A percentile compares a stretch with the other conserved stretches of the same genome.
Evolutionary conservation across 2,329 filamentous ascomycete species (phyloP).

Genomic region (Massarina eburnea): DNA sequence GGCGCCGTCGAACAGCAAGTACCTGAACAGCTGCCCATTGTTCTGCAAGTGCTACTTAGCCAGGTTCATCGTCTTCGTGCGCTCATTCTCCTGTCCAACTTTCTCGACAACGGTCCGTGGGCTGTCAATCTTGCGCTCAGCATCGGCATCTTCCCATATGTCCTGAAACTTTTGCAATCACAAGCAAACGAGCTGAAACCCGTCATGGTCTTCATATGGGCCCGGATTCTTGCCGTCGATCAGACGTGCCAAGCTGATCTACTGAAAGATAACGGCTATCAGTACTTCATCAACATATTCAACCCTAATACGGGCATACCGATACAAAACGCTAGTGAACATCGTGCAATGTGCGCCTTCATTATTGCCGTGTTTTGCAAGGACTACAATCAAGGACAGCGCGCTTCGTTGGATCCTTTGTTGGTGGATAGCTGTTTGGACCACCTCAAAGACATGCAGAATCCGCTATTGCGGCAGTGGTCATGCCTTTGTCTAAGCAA

Average conservation of each 20-base stretch:
- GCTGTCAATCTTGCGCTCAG: slow-evolving; percentile 96
- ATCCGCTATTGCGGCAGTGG: slow-evolving; percentile 89
- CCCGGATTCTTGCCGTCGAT: slow-evolving; percentile 90
- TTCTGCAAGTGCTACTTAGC: slow-evolving; percentile 91
- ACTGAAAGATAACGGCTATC: slow-evolving; percentile 94
- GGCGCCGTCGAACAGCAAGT: slow-evolving; percentile 83
- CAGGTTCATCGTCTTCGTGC: slow-evolving; percentile 92
- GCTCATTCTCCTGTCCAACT: slow-evolving; percentile 87
- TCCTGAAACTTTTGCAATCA: slow-evolving; percentile 94
- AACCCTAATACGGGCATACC: slow-evolving; percentile 81
- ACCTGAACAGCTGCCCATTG: slow-evolving; percentile 93
- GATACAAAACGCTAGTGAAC: slow-evolving; percentile 85
- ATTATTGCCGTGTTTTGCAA: slow-evolving; percentile 98
- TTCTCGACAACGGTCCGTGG: slow-evolving; percentile 95
- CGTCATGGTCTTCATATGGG: slow-evolving; percentile 99
- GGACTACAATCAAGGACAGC: slow-evolving; percentile 86
- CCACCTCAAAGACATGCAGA: slow-evolving; percentile 83
- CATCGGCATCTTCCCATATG: slow-evolving; percentile 98
- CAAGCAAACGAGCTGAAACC: slow-evolving; percentile 93
- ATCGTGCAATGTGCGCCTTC: slow-evolving; percentile 98
- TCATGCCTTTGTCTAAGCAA: slow-evolving; percentile 94
- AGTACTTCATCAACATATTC: slow-evolving; percentile 92
- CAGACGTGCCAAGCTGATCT: slow-evolving; percentile 90
- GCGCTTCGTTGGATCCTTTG: slow-evolving; percentile 86
- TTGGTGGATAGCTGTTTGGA: slow-evolving; percentile 85